Conservation (phyloP, 164 flowering plant species). For the Vitis riparia region DNA sequence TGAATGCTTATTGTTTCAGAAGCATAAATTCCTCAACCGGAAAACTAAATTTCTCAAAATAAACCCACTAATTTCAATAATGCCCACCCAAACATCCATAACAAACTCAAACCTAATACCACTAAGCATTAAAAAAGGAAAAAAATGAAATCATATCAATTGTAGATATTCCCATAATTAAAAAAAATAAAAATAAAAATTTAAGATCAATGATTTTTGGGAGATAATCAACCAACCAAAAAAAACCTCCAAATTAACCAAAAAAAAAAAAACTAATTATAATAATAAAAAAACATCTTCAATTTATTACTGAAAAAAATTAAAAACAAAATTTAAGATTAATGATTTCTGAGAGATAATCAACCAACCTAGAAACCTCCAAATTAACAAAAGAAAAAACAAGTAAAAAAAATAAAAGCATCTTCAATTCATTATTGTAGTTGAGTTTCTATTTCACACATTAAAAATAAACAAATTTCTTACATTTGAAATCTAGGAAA, state of each 20-base stretch:
- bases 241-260: too few species aligned
- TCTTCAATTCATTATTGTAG: too few species aligned
- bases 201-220: not conserved
- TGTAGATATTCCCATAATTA: not conserved
- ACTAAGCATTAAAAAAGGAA: not conserved
- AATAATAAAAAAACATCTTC: not conserved
- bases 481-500: constrained; percentile 55
- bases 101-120: not conserved
- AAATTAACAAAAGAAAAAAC: too few species aligned
- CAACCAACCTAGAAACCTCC: too few species aligned
- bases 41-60: constrained; percentile 1
- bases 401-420: too few species aligned
- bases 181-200: not conserved
- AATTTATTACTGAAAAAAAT: too few species aligned
- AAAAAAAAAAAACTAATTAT: not conserved
- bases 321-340: too few species aligned
- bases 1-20: constrained; percentile 25
- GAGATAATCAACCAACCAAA: not conserved
- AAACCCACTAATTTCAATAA: not conserved
- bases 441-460: too few species aligned
- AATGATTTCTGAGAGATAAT: too few species aligned
- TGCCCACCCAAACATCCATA: not conserved
- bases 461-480: not conserved
- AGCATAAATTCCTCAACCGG: constrained; percentile 16
- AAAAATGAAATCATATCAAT: not conserved